Evolutionary conservation across 177 flowering plant species (phyloP).

Genomic region (Vitis hybrid): DNA sequence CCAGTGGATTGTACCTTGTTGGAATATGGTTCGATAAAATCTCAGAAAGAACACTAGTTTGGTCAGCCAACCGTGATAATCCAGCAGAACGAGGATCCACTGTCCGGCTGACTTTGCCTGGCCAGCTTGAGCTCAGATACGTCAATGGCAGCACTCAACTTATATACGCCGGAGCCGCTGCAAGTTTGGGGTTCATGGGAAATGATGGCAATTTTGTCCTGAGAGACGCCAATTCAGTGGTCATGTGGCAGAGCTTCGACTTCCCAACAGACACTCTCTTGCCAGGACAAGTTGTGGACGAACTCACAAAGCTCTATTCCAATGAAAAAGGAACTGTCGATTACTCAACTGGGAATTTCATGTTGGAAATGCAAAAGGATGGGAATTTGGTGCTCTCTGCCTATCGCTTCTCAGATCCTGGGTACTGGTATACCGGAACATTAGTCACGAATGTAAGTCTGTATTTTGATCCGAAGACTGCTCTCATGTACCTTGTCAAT

Average conservation of each 20-base stretch:
- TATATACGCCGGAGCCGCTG: slow-evolving; percentile 1
- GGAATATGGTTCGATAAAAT: slow-evolving; percentile 15
- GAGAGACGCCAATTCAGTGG: neutral
- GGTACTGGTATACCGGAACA: slow-evolving; percentile 10
- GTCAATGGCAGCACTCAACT: neutral
- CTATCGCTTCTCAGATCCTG: slow-evolving; percentile 16
- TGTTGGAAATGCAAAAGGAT: slow-evolving; percentile 19
- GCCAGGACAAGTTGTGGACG: slow-evolving; percentile 11
- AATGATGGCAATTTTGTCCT: slow-evolving; percentile 26
- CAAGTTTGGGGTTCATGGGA: slow-evolving; percentile 16
- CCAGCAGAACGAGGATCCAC: slow-evolving; percentile 16
- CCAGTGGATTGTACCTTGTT: slow-evolving; percentile 5
- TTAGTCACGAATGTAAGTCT: neutral
- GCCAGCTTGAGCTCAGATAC: slow-evolving; percentile 20
- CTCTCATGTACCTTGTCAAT: slow-evolving; percentile 15
- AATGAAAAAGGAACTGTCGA: slow-evolving; percentile 12
- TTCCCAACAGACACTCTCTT: slow-evolving; percentile 30
- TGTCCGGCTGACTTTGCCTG: slow-evolving; percentile 10
- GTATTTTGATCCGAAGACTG: slow-evolving; percentile 9
- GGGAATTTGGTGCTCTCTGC: slow-evolving; percentile 21
- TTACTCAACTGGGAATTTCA: slow-evolving; percentile 20
- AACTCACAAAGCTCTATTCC: slow-evolving; percentile 8
- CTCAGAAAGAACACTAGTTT: slow-evolving; percentile 23
- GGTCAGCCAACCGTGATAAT: slow-evolving; percentile 24
- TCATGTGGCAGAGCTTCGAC: slow-evolving; percentile 28